phyloP scores from a whole-genome alignment of 2,329 filamentous ascomycete species.

The Colletotrichum endophyticum region DNA sequence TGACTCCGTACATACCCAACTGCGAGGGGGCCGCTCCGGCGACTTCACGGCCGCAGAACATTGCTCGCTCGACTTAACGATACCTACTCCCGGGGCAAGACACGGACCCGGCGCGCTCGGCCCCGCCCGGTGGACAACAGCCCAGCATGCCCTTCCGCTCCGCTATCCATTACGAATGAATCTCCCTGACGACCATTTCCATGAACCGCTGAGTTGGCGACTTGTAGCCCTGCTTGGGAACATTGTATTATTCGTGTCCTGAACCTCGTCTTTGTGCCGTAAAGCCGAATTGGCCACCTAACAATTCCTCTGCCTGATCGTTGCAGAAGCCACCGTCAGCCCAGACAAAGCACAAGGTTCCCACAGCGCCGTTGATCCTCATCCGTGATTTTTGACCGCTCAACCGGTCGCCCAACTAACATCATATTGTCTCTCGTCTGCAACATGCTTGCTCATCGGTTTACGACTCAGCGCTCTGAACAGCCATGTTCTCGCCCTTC shows the following conservation, averaged over 20 bases:
- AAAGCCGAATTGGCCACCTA: background rate
- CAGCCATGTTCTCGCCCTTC: background rate
- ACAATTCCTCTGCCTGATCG: background rate
- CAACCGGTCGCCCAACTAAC: background rate
- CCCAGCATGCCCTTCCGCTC: background rate
- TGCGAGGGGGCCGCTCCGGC: background rate
- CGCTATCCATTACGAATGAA: background rate
- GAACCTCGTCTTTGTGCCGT: background rate
- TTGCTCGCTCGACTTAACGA: background rate
- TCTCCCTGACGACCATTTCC: background rate
- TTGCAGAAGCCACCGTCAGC: background rate
- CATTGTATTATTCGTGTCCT: background rate
- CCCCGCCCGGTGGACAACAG: background rate
- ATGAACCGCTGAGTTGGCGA: background rate
- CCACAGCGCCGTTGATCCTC: background rate
- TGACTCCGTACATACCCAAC: background rate
- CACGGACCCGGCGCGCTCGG: background rate
- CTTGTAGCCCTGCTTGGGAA: background rate
- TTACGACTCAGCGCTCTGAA: background rate
- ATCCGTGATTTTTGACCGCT: background rate
- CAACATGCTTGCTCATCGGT: background rate
- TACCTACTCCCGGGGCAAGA: background rate
- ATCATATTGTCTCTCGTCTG: background rate
- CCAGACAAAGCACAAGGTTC: background rate
- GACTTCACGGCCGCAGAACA: background rate